Conservation (phyloP, 164 flowering plant species). For the Vitis riparia region DNA sequence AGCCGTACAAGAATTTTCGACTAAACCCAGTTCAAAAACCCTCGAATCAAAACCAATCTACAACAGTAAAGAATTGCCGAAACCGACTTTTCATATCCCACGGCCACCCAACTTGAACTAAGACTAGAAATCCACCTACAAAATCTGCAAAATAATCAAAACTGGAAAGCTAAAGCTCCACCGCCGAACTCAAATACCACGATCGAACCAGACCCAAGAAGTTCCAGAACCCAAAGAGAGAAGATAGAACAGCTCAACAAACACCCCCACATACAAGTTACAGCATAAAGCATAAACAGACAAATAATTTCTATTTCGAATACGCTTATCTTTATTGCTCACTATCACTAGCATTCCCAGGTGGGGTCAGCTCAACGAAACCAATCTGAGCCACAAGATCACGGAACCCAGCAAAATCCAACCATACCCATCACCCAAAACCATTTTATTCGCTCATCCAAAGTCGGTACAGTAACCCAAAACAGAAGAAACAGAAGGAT, state of each 20-base stretch:
- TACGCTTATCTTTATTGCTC: not conserved
- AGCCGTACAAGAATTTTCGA: not conserved
- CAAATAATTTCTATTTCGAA: not conserved
- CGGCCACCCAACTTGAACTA: not conserved
- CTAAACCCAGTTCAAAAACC: not conserved
- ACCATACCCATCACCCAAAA: not conserved
- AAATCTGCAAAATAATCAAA: constrained; percentile 1
- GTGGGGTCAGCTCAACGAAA: constrained; percentile 21
- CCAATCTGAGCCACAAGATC: constrained; percentile 15
- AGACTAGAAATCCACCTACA: not conserved
- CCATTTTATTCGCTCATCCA: not conserved
- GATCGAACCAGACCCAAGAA: not conserved
- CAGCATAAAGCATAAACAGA: not conserved
- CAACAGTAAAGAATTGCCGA: not conserved
- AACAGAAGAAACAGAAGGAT: not conserved
- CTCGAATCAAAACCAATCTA: not conserved
- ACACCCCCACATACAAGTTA: not conserved
- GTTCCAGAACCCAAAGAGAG: not conserved
- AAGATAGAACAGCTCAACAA: not conserved
- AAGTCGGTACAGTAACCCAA: not conserved
- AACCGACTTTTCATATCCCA: too few species aligned
- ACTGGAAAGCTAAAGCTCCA: not conserved
- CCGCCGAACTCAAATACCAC: not conserved
- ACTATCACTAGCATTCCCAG: not conserved
- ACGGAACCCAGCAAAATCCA: not conserved